Evolutionary conservation across 805 yeast genomes (phyloP).

Genomic region (Candida arabinofermentans): DNA sequence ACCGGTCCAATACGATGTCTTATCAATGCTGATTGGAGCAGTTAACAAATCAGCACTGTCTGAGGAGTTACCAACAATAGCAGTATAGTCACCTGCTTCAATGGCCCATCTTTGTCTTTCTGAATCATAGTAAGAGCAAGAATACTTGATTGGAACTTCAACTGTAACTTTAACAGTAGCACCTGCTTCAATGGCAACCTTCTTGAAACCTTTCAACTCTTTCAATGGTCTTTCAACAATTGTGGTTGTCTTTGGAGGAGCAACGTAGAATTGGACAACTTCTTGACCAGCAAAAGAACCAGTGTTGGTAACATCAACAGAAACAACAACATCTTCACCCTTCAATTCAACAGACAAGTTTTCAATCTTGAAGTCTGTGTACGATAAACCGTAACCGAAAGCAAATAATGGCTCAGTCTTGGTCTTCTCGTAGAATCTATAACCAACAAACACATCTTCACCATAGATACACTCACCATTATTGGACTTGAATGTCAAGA

Average conservation of each 20-base stretch:
- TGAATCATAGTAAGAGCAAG: constrained; percentile 52
- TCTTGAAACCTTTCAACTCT: constrained; percentile 57
- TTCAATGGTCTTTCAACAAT: constrained; percentile 45
- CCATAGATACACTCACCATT: constrained; percentile 56
- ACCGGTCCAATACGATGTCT: constrained; percentile 12
- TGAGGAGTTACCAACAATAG: constrained; percentile 40
- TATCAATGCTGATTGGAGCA: constrained; percentile 3
- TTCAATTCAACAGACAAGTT: constrained; percentile 30
- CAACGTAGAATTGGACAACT: constrained; percentile 51
- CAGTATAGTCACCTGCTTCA: constrained; percentile 47
- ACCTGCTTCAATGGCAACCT: constrained; percentile 44
- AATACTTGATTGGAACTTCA: constrained; percentile 42
- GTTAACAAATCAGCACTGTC: constrained; percentile 7
- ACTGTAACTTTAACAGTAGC: constrained; percentile 36
- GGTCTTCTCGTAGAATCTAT: constrained; percentile 54
- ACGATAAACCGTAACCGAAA: constrained; percentile 62
- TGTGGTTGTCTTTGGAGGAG: constrained; percentile 32
- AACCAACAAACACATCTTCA: constrained; percentile 64
- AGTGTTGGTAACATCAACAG: constrained; percentile 43
- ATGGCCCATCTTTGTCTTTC: constrained; percentile 46
- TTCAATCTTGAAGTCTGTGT: constrained; percentile 44
- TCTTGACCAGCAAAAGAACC: constrained; percentile 50
- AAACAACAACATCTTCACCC: constrained; percentile 17
- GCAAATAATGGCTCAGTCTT: constrained; percentile 49
- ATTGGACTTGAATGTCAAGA: constrained; percentile 45